These are phyloP conservation scores for Hortaea sp. DNA, from an alignment of 2,329 filamentous ascomycete genomes.

Conservation along the genomic window DNA sequence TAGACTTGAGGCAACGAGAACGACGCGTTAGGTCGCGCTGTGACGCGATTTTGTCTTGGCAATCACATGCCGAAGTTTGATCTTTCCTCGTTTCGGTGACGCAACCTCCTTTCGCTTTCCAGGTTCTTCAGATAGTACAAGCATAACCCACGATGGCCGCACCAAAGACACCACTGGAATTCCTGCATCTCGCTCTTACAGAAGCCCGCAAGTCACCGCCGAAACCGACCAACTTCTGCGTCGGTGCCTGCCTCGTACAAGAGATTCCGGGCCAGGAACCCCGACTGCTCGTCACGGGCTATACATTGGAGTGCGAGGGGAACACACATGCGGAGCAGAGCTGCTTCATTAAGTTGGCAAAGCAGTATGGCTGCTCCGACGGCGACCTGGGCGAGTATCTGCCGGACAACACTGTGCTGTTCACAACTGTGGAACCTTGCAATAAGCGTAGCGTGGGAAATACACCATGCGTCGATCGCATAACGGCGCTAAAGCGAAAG, in stretches of 20 bases:
- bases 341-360: constrained; percentile 64
- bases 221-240: constrained; percentile 83
- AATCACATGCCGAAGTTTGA: background rate
- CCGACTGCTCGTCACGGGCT: constrained; percentile 63
- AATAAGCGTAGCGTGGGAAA: constrained; percentile 65
- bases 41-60: background rate
- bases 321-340: constrained; percentile 97
- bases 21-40: background rate
- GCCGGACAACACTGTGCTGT: constrained; percentile 53
- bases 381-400: constrained; percentile 44
- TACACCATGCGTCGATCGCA: constrained; percentile 66
- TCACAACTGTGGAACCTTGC: constrained; percentile 90
- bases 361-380: constrained; percentile 34
- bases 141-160: background rate
- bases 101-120: background rate
- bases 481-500: constrained; percentile 44
- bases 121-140: background rate
- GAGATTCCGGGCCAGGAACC: constrained; percentile 26
- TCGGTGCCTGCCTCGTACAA: constrained; percentile 70
- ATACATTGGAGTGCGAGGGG: constrained; percentile 78
- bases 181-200: constrained; percentile 64
- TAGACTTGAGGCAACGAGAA: too few species aligned
- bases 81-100: background rate
- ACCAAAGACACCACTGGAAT: constrained; percentile 17
- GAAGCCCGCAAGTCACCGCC: constrained; percentile 71